These are phyloP conservation scores for Fusarium lateritium DNA, from an alignment of 2,329 filamentous ascomycete species.

Conservation along the genomic window DNA sequence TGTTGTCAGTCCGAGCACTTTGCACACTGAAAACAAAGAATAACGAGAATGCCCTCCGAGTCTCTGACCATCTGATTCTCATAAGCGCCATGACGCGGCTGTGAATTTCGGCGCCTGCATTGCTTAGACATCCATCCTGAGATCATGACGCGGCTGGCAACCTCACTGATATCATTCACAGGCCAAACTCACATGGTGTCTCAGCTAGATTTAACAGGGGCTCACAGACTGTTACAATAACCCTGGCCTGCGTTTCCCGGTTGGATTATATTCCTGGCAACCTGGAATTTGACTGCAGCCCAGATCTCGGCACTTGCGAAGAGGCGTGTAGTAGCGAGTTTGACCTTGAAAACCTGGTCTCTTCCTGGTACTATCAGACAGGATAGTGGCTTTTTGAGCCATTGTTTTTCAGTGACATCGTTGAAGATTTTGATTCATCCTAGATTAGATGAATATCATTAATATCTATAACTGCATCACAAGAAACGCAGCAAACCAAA, in stretches of 20 bases:
- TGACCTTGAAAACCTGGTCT: background rate
- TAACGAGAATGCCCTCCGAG: constrained; percentile 2
- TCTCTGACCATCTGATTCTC: background rate
- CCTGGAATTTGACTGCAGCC: constrained; percentile 12
- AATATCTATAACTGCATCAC: too few species aligned
- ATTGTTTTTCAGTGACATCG: constrained; percentile 1
- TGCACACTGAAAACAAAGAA: constrained; percentile 1
- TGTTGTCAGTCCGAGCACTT: constrained; percentile 15
- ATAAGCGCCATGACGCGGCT: constrained; percentile 28
- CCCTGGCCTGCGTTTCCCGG: constrained; percentile 20
- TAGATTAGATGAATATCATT: background rate
- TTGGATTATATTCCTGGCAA: constrained; percentile 21
- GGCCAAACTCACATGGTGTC: constrained; percentile 10
- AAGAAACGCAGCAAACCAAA: background rate
- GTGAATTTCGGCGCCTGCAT: background rate
- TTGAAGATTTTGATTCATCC: background rate
- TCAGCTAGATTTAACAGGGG: constrained; percentile 22
- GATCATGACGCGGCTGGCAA: constrained; percentile 33
- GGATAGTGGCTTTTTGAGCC: constrained; percentile 4
- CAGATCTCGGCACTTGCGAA: constrained; percentile 31
- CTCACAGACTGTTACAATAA: constrained; percentile 14
- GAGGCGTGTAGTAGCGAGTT: constrained; percentile 2
- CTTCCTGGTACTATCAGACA: background rate
- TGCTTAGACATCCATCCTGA: constrained; percentile 4
- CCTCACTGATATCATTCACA: constrained; percentile 19